Percentiles rank a stretch among this genome's conserved stretches.
Evolutionary conservation across 345 rosid species (phyloP).

Genomic region (Euphorbia lathyris): DNA sequence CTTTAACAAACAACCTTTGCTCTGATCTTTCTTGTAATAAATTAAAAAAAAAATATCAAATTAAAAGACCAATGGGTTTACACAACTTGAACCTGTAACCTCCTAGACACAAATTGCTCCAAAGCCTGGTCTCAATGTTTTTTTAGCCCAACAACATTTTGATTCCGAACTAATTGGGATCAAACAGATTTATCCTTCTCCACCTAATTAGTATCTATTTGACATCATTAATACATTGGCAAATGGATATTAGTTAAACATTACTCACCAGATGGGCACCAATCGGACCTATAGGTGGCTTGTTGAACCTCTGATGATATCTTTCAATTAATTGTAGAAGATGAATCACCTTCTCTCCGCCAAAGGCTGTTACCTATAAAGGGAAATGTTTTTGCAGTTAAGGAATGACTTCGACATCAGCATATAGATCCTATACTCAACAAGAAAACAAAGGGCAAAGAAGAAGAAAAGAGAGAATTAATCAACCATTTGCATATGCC

Average conservation of each 20-base stretch:
- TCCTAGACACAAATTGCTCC: not conserved
- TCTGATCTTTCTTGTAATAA: not conserved
- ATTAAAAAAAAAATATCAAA: too few species aligned
- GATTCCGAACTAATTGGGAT: not conserved
- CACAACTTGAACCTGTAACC: not conserved
- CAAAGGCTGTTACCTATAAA: constrained; percentile 89
- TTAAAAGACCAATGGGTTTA: not conserved
- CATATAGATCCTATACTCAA: not conserved
- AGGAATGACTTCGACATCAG: not conserved
- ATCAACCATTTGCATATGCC: not conserved
- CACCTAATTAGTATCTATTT: not conserved
- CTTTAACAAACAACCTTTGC: not conserved
- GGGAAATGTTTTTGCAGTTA: not conserved
- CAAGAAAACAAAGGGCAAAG: not conserved
- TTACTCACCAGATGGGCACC: constrained; percentile 87
- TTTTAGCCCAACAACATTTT: not conserved
- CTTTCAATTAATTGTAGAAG: constrained; percentile 78
- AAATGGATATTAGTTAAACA: not conserved
- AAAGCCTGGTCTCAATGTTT: not conserved
- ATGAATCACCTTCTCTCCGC: constrained; percentile 74
- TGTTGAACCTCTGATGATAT: constrained; percentile 47
- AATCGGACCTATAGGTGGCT: constrained; percentile 95
- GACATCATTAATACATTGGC: not conserved
- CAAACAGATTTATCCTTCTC: not conserved
- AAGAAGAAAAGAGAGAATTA: not conserved